Percentiles rank a stretch among this genome's conserved stretches.
Evolutionary conservation across 345 rosid genomes (phyloP).

Genomic region (rapeseed (Brassica napus)): Da-Ae NC_063438.1:10807001-10807500

Average conservation of each 20-base stretch:
- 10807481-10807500: slow-evolving; percentile 39
- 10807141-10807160: slow-evolving; percentile 43
- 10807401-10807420: slow-evolving; percentile 45
- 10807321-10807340: slow-evolving; percentile 14
- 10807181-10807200: slow-evolving; percentile 49
- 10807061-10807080: slow-evolving; percentile 45
- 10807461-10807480: slow-evolving; percentile 45
- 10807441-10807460: slow-evolving; percentile 50
- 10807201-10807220: slow-evolving; percentile 44
- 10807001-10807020: slow-evolving; percentile 42
- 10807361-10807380: background rate
- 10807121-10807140: slow-evolving; percentile 46
- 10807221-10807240: slow-evolving; percentile 41
- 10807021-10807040: slow-evolving; percentile 50
- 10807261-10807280: slow-evolving; percentile 44
- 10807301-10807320: slow-evolving; percentile 35
- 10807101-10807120: slow-evolving; percentile 44
- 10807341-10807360: slow-evolving; percentile 1
- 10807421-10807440: slow-evolving; percentile 48
- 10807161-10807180: slow-evolving; percentile 47
- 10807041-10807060: slow-evolving; percentile 55
- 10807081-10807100: slow-evolving; percentile 50
- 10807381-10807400: slow-evolving; percentile 39
- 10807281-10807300: slow-evolving; percentile 36
- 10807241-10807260: slow-evolving; percentile 29